phyloP scores from a whole-genome alignment of 768 basidiomycete species.

The Leccinum ochraceum region DNA sequence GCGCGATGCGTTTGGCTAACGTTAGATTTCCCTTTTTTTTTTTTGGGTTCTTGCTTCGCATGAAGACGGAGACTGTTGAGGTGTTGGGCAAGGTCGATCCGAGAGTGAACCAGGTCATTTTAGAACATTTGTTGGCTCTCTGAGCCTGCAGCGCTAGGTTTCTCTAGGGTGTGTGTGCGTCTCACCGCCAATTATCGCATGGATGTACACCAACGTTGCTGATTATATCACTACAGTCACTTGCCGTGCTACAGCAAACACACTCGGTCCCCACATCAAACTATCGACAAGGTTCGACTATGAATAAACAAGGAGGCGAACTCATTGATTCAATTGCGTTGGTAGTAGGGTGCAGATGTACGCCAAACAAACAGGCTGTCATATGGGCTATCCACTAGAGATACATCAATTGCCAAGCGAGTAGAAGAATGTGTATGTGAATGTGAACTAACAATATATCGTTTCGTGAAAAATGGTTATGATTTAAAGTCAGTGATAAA shows the following conservation, averaged over 20 bases:
- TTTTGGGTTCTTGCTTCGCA: not conserved
- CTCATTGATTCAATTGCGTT: not conserved
- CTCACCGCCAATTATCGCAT: not conserved
- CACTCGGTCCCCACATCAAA: not conserved
- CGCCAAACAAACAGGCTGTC: not conserved
- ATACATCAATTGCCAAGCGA: slow-evolving; percentile 22
- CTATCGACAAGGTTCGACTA: no score
- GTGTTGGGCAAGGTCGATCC: slow-evolving; percentile 28
- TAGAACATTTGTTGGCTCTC: slow-evolving; percentile 22
- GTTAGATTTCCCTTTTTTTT: not conserved
- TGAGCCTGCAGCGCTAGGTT: slow-evolving; percentile 2
- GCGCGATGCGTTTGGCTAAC: slow-evolving; percentile 4
- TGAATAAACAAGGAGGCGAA: not conserved
- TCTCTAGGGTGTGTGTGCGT: not conserved
- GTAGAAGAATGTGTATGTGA: slow-evolving; percentile 4
- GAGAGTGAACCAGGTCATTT: slow-evolving; percentile 29
- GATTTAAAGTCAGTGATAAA: slow-evolving; percentile 14
- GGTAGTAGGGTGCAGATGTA: not conserved
- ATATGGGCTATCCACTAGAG: slow-evolving; percentile 20
- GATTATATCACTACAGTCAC: not conserved
- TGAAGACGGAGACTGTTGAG: slow-evolving; percentile 31
- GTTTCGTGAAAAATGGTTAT: slow-evolving; percentile 12
- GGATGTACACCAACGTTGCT: not conserved
- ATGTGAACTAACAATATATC: slow-evolving; percentile 12
- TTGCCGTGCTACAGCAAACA: not conserved